Base-by-base conservation (phyloP, 495 filamentous ascomycete genomes). In the Penicillium flavigenum region DNA sequence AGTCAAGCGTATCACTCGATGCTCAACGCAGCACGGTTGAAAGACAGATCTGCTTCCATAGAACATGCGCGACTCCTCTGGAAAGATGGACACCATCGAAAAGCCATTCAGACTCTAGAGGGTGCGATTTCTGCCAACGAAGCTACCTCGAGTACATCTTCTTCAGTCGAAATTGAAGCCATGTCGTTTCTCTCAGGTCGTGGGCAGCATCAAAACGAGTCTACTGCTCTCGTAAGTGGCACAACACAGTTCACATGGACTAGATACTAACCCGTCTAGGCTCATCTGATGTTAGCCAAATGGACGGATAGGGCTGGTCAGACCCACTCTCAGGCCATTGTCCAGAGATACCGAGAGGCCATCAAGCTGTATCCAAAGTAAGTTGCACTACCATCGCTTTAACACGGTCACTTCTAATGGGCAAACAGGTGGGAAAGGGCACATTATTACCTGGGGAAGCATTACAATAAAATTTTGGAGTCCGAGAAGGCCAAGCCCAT, bases 381-480 rank as follows among this genome's bases (percentile, higher is more conserved):
- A 32, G 58, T 54, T 4, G 34, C 5, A 32, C 10, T 20, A 29
- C 10, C 2, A 11, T 9, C 11, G 8, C 17, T 20, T 43, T 45
- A 0, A 31, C 46, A 7, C 10, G 11, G 31, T n/a, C 14, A 47
- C 11, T 55, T 20, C 60, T 55, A 57, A 63, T 69, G 51, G 57
- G 22, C 8, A 47, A 32, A 14, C 45, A 86, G 84, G 58, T 99
- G 92, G 92, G 95, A 99, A 63, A 96, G 96, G 73, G 92, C 89
- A 1, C 90, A 96, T 69, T 98, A 97, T 70, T 96, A 97, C 72
- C 81, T 99, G 17, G 94, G 94, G 12, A 93, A 92, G 55, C 90
- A 98, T 72, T 99, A 98, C 79, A 96, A 96, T 68, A 99, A 97
- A 67, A 81, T 98, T 16, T 79, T 96, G 19, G 92, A 98, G 62